Evolutionary conservation across 2,329 filamentous ascomycete genomes (phyloP).

Genomic region (Alternaria metachromatica): DNA sequence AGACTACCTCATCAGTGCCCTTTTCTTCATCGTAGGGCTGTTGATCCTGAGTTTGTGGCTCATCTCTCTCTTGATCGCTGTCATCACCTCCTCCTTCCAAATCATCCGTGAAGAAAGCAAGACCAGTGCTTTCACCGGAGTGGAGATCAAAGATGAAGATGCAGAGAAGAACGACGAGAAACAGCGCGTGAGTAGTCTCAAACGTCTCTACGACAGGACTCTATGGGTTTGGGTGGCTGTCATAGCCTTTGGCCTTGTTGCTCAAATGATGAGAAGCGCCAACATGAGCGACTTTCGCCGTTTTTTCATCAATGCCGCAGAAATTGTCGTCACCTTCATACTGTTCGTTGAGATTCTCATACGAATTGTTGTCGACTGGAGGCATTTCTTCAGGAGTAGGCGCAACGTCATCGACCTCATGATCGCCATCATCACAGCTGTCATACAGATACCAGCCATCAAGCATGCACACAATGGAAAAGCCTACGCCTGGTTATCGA

Average conservation of each 20-base stretch:
- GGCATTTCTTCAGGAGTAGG: slow-evolving; percentile 74
- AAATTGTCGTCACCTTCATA: slow-evolving; percentile 77
- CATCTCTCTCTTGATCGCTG: slow-evolving; percentile 90
- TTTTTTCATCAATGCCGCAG: slow-evolving; percentile 72
- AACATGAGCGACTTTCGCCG: slow-evolving; percentile 69
- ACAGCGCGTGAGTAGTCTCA: slow-evolving; percentile 61
- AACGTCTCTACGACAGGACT: slow-evolving; percentile 76
- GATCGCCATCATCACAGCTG: slow-evolving; percentile 78
- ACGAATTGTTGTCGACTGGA: slow-evolving; percentile 80
- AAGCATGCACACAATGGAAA: slow-evolving; percentile 66
- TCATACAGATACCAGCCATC: slow-evolving; percentile 87
- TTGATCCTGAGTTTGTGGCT: slow-evolving; percentile 96
- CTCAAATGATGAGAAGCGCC: slow-evolving; percentile 78
- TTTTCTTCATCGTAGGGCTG: slow-evolving; percentile 76
- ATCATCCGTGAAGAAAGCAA: slow-evolving; percentile 97
- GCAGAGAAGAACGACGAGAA: slow-evolving; percentile 43
- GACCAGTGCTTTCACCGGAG: slow-evolving; percentile 86
- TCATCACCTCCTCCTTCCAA: slow-evolving; percentile 98
- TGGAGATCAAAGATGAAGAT: slow-evolving; percentile 60
- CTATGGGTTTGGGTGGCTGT: slow-evolving; percentile 78
- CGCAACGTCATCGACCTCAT: slow-evolving; percentile 81
- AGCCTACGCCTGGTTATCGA: slow-evolving; percentile 83
- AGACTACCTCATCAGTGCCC: slow-evolving; percentile 83
- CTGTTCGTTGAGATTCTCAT: slow-evolving; percentile 83
- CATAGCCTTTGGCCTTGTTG: slow-evolving; percentile 80